Evolutionary conservation across 1,139 yeast genomes (phyloP).

Genomic region (Kluyveromyces sp.): DNA sequence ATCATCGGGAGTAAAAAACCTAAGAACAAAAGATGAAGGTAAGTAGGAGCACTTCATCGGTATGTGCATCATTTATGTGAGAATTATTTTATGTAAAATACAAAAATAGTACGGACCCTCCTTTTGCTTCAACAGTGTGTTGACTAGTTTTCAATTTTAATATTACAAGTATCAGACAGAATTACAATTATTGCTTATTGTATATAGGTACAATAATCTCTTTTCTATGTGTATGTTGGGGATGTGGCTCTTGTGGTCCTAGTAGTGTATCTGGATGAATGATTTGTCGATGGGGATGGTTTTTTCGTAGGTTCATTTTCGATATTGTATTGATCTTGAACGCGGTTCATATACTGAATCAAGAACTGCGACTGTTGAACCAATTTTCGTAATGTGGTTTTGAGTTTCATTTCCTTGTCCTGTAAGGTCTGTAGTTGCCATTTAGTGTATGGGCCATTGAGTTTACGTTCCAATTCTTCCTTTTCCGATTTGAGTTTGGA

Average conservation of each 20-base stretch:
- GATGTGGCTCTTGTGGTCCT: conserved; percentile 20
- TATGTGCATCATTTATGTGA: too few relatives aligned
- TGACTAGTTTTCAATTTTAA: too few relatives aligned
- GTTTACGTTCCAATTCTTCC: conserved; percentile 31
- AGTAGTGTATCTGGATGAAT: conserved; percentile 10
- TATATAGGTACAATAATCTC: too few relatives aligned
- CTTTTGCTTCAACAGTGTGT: too few relatives aligned
- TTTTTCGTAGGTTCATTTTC: conserved; percentile 7
- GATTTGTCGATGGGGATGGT: conserved; percentile 6
- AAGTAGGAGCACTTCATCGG: too few relatives aligned
- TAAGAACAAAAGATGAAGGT: too few relatives aligned
- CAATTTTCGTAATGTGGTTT: conserved; percentile 10
- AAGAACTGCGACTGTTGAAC: conserved; percentile 17
- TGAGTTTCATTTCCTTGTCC: conserved; percentile 12
- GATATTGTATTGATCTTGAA: conserved; percentile 15
- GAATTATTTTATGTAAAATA: too few relatives aligned
- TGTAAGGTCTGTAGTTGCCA: conserved; percentile 24
- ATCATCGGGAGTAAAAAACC: too few relatives aligned
- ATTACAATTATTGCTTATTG: background rate
- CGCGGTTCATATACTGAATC: conserved; percentile 15
- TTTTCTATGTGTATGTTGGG: conserved; percentile 19
- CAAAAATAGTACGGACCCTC: too few relatives aligned
- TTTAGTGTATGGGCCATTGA: conserved; percentile 39
- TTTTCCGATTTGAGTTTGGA: conserved; percentile 30
- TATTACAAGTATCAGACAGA: too few relatives aligned